Evolutionary conservation across 1,284 basidiomycete species (phyloP).

Genomic region (Apiotrichum veenhuisii): DNA sequence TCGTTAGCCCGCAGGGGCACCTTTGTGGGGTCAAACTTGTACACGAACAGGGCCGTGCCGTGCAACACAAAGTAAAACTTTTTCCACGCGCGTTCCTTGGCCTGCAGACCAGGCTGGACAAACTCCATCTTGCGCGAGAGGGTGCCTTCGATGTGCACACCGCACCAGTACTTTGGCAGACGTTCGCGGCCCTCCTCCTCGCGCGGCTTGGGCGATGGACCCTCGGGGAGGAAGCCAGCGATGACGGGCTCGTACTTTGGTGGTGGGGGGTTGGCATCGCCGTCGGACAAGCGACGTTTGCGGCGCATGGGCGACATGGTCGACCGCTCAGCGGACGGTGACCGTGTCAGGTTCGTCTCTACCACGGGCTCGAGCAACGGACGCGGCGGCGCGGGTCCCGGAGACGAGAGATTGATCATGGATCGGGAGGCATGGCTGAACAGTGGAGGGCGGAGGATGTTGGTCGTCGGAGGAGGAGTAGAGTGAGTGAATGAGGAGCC

Average conservation of each 20-base stretch:
- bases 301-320: constrained; percentile 17
- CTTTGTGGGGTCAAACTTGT: constrained; percentile 60
- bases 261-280: constrained; percentile 46
- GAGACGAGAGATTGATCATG: constrained; percentile 53
- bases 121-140: constrained; percentile 97
- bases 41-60: constrained; percentile 83
- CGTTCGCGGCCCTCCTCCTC: constrained; percentile 75
- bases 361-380: constrained; percentile 21
- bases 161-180: constrained; percentile 78
- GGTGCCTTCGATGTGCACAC: constrained; percentile 71
- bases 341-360: constrained; percentile 1
- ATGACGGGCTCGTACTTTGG: constrained; percentile 44
- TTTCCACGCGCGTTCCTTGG: constrained; percentile 87
- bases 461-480: constrained; percentile 3
- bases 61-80: constrained; percentile 84
- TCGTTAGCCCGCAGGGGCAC: constrained; percentile 39
- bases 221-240: not conserved
- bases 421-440: constrained; percentile 63
- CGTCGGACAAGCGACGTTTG: constrained; percentile 50
- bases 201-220: constrained; percentile 41
- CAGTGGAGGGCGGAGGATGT: constrained; percentile 52
- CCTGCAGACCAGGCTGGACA: constrained; percentile 72
- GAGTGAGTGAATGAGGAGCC: constrained; percentile 10
- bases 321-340: not conserved
- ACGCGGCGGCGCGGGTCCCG: constrained; percentile 7